Base-by-base conservation (phyloP, 2,329 filamentous ascomycete species). In the Penicillium sp. region DNA sequence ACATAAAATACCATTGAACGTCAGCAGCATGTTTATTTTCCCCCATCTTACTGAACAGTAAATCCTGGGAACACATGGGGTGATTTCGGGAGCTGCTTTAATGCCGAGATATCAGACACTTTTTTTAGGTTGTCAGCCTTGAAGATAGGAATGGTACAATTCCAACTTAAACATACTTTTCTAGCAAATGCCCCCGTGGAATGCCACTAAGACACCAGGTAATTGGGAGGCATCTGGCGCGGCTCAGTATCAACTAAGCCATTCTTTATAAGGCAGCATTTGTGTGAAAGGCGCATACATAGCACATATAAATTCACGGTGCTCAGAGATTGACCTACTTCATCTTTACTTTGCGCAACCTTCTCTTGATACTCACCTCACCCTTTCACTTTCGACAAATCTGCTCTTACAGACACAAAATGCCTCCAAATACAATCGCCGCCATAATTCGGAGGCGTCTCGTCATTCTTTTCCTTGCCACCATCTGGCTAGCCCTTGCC, bases 381-480 rank as follows among this genome's bases (percentile, higher is more conserved):
- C 23, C 23, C 23, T 13, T 38, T 47, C 29, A 18, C 23, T 29
- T 16, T 38, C 23, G 19, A 18, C 5, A 27, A 27, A 47, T 29
- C 44, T 23, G 16, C 7, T 23, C n/a, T 32, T 44, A 10, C n/a
- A 13, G 32, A 38, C 32, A 36, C 32, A 36, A 35, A 36, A 29
- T 47, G 34, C 32, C 44, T 47, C 44, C 13, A 14, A 47, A 23
- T 18, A 38, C 32, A 38, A 3, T 19, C 19, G 23, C 7, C 11
- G 44, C 44, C 19, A 16, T 48, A 40, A 50, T 51, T 18, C 27
- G 34, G 26, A 39, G 11, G 42, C 38, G 53, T 29, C 43, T 55
- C 13, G 30, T 23, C 23, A 47, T 41, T 30, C 10, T 55, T 30
- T 47, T 39, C 36, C 53, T 51, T 44, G 23, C 34, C 26, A 48